These are phyloP conservation scores for Aspergillus sp. DNA, from an alignment of 2,329 filamentous ascomycete species.

Conservation along the genomic window DNA sequence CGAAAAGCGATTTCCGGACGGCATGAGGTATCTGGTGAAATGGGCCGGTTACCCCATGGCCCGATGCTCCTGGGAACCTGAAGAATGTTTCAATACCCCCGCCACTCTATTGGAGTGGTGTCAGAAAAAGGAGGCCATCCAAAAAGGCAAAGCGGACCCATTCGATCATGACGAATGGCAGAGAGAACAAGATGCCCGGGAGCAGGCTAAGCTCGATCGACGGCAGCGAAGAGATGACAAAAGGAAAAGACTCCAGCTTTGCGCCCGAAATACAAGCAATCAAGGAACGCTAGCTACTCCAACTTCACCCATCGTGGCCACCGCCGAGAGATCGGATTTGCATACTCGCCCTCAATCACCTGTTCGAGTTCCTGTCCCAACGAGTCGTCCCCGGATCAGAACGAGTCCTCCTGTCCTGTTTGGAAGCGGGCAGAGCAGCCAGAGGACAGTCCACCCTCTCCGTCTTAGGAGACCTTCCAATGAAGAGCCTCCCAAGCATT, in stretches of 20 bases:
- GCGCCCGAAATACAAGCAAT: neutral
- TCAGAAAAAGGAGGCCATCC: constrained; percentile 32
- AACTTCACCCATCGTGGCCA: neutral
- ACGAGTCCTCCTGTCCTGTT: constrained; percentile 17
- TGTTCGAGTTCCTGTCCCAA: neutral
- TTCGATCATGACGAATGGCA: constrained; percentile 38
- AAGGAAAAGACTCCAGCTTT: constrained; percentile 24
- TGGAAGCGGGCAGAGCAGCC: constrained; percentile 8
- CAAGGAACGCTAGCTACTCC: neutral
- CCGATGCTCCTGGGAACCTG: constrained; percentile 57
- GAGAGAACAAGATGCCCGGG: constrained; percentile 18
- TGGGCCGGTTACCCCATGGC: constrained; percentile 63
- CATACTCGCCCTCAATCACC: neutral
- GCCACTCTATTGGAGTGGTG: constrained; percentile 45
- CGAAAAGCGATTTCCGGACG: constrained; percentile 40
- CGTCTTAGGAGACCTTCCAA: constrained; percentile 8
- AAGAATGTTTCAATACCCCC: constrained; percentile 38
- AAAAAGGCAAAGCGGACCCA: constrained; percentile 24
- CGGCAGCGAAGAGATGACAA: constrained; percentile 30
- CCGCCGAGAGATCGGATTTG: no score
- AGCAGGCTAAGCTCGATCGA: constrained; percentile 23
- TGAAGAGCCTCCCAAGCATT: constrained; percentile 10
- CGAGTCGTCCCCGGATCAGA: neutral
- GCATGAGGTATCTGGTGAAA: constrained; percentile 58
- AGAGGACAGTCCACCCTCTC: neutral